Percentiles rank a stretch among this genome's conserved stretches.
Evolutionary conservation across 2,329 filamentous ascomycete genomes (phyloP).

Genomic region (Fusarium sp.): DNA sequence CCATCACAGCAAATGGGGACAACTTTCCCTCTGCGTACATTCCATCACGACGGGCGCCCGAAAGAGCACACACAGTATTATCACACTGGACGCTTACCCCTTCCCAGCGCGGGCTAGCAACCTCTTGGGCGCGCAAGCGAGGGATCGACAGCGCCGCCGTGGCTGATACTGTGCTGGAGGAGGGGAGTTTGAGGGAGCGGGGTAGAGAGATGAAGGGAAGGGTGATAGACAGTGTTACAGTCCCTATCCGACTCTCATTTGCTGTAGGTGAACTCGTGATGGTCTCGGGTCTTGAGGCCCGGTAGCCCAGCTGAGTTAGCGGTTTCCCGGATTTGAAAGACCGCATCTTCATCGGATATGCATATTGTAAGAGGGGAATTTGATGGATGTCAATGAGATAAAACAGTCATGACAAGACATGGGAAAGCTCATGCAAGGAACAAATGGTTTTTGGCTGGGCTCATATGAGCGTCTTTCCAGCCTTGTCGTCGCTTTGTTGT

Average conservation of each 20-base stretch:
- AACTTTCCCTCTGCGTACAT: conserved; percentile 2
- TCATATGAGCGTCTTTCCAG: conserved; percentile 13
- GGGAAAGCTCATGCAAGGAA: not conserved
- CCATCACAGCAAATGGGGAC: not conserved
- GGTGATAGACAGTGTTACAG: not conserved
- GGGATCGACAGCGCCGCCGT: conserved; percentile 10
- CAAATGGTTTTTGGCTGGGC: conserved; percentile 4
- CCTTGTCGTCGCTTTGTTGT: conserved; percentile 18
- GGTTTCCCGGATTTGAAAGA: not conserved
- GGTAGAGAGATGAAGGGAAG: conserved; percentile 1
- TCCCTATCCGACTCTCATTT: not conserved
- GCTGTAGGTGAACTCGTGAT: not conserved
- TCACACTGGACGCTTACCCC: not conserved
- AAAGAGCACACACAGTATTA: not conserved
- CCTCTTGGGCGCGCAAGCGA: conserved; percentile 1
- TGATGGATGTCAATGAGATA: not conserved
- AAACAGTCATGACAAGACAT: not conserved
- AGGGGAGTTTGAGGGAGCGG: conserved; percentile 2
- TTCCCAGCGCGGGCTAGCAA: conserved; percentile 1
- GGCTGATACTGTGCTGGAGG: not conserved
- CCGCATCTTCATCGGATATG: not conserved
- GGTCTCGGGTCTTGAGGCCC: not conserved
- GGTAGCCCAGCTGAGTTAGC: not conserved
- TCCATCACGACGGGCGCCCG: not conserved
- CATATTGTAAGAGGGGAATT: not conserved